These are phyloP conservation scores for Pinus tabuliformis DNA, from an alignment of 75 land plant species.

Conservation along the genomic window DNA sequence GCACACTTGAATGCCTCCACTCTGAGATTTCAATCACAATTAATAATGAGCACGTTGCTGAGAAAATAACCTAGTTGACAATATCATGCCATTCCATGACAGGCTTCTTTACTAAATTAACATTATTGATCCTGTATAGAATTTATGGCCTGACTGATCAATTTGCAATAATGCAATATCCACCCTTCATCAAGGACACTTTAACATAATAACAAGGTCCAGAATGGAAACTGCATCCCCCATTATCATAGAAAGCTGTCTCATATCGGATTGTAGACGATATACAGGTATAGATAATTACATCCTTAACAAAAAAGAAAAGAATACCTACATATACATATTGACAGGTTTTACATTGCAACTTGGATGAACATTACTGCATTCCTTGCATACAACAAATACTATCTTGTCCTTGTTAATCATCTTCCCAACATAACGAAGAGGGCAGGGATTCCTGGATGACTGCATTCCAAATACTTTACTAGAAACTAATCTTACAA, in stretches of 20 bases:
- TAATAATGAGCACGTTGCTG: neutral
- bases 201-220: neutral
- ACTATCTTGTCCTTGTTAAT: neutral
- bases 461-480: neutral
- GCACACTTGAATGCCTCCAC: neutral
- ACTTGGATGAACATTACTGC: neutral
- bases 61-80: no score
- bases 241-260: neutral
- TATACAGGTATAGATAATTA: neutral
- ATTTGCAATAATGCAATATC: neutral
- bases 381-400: neutral
- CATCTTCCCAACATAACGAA: neutral
- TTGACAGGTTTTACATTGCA: conserved; percentile 7
- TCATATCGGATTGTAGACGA: neutral
- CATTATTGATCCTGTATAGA: neutral
- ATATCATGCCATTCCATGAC: neutral
- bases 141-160: neutral
- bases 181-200: neutral
- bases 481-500: neutral
- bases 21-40: neutral
- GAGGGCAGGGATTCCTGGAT: neutral
- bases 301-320: neutral
- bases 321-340: neutral
- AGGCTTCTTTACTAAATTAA: neutral
- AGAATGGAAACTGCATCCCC: neutral